Evolutionary conservation across 768 basidiomycete species (phyloP), one percentile per base, ranked within the genome.

Genomic region (Hypholoma sublateritium): DNA sequence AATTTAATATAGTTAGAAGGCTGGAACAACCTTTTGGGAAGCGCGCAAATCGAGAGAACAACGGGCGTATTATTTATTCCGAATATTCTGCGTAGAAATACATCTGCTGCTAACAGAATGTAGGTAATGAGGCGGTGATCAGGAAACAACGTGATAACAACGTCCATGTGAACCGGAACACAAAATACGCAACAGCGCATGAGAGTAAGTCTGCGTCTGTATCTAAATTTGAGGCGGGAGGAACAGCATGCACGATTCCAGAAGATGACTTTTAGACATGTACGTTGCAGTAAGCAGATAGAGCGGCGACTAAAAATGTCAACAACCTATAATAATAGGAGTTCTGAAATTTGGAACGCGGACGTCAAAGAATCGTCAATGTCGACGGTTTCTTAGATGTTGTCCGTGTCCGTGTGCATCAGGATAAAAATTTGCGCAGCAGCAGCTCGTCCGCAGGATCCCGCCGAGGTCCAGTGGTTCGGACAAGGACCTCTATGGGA

Each of bases 361-460:
- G 56, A 39, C 48, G 55, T 50, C 55, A 43, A 36, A 22, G 32
- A 14, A 32, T 32, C 53, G 32, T 44, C 53, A 43, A 32, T 36
- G 53, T 53, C 53, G n/a, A 32, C 34, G 19, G 19, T 14, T 12
- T 16, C 43, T 45, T 32, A 9, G 28, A 32, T 32, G 35, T 35
- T 21, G 47, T 39, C 24, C 36, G 45, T 22, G 32, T 32, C 28
- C 41, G 25, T 44, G 52, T 42, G 46, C 37, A 47, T 63, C 67
- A 71, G 6, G 72, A 73, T 39, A 77, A 73, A 64, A 89, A 84
- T 22, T 82, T 80, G 61, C 83, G 80, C 48, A 89, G 71, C 53
- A 85, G 72, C 56, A 84, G 82, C 62, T 88, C 86, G 63, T 88
- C 87, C 21, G 77, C 74, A 49, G 86, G 85, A 62, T 88, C 80